Evolutionary conservation across 179 eudicot species (phyloP), one percentile per base, ranked within the genome.

Genomic region (Sideroxylon spinosum): DNA sequence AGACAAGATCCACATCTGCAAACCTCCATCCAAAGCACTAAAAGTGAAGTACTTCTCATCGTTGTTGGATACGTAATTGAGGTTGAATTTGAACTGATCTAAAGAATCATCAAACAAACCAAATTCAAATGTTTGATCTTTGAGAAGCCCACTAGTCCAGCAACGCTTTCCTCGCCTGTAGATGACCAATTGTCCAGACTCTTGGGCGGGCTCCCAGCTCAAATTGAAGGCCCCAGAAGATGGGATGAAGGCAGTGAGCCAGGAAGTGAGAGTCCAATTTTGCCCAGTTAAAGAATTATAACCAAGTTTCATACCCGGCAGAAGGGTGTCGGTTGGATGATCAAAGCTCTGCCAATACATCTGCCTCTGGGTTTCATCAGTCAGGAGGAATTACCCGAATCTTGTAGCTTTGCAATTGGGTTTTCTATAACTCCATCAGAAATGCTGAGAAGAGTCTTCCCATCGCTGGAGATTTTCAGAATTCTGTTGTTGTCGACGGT

Each of bases 261-360:
- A 76, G 16, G 78, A 75, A 49, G 62, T 65, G 26, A 76, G 78
- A 64, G 14, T 6, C 78, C 78, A 76, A 12, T 65, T 50, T 23
- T 52, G 20, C 61, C 60, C 26, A 4, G 69, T 63, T 44, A 60
- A 44, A 5, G 6, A 0, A 60, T 26, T 75, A 19, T 8, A 63
- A 14, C 78, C 78, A 9, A 76, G 78, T 62, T 76, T 76, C 78
- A 76, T 76, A 1, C 78, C 70, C 0, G 78, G 70, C 78, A 62
- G 48, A 20, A 63, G 71, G 0, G 71, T 25, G 37, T 17, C 17
- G n/a, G 29, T 37, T 0, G 77, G 77, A 60, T 74, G 19, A 73
- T 74, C 85, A 73, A 79, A 83, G 57, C 82, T 79, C 56, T 83
- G 78, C 85, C 85, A 79, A 29, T 72, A 57, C 50, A 17, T 23